A percentile compares a stretch with the other conserved stretches of the same genome.
phyloP scores from a whole-genome alignment of 306 rosid genomes.

The Ziziphus jujuba region DNA sequence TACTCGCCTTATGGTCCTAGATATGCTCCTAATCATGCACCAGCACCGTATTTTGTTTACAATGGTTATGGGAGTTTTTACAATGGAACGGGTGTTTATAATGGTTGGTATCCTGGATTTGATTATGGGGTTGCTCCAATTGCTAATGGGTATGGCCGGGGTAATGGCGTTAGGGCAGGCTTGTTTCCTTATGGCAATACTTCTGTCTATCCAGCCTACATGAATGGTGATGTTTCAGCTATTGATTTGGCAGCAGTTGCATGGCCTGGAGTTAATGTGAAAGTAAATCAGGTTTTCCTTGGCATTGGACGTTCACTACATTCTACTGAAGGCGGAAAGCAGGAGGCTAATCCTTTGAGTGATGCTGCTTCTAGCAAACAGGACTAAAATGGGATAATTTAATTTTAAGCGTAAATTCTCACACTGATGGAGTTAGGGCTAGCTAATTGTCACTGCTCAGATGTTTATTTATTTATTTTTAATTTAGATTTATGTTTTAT shows the following conservation, averaged over 20 bases:
- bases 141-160: slow-evolving; percentile 46
- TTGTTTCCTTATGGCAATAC: slow-evolving; percentile 42
- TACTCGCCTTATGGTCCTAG: slow-evolving; percentile 32
- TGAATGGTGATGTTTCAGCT: slow-evolving; percentile 39
- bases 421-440: slow-evolving; percentile 37
- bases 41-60: slow-evolving; percentile 42
- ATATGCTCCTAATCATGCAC: slow-evolving; percentile 36
- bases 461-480: background rate
- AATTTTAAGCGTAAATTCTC: slow-evolving; percentile 52
- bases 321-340: slow-evolving; percentile 33
- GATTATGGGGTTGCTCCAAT: slow-evolving; percentile 47
- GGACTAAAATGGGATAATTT: too few species aligned
- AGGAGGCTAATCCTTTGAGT: slow-evolving; percentile 30
- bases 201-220: slow-evolving; percentile 28
- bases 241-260: slow-evolving; percentile 24
- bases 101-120: slow-evolving; percentile 59
- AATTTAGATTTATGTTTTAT: slow-evolving; percentile 23
- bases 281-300: slow-evolving; percentile 33
- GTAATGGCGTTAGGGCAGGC: slow-evolving; percentile 33
- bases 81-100: slow-evolving; percentile 39
- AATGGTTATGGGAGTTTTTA: slow-evolving; percentile 30
- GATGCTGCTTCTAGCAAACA: slow-evolving; percentile 36
- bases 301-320: slow-evolving; percentile 24
- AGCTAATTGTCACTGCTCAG: background rate
- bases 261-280: slow-evolving; percentile 33